These are phyloP conservation scores for Mangifera indica DNA, from an alignment of 345 rosid species.

Conservation along the genomic window DNA sequence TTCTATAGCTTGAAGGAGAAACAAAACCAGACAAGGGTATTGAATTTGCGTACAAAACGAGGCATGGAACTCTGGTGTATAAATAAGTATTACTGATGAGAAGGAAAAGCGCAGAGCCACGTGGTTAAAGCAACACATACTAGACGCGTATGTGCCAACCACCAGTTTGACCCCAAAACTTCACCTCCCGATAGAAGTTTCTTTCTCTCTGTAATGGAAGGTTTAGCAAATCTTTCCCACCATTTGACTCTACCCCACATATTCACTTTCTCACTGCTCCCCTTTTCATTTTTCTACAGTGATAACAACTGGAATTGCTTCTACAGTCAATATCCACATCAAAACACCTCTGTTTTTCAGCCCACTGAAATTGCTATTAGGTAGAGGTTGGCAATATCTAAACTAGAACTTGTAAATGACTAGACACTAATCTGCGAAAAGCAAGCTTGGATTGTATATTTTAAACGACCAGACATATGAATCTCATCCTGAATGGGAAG, in stretches of 20 bases:
- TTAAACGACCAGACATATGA: no score
- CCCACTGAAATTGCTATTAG: background rate
- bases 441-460: background rate
- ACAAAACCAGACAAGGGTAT: background rate
- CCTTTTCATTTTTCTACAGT: background rate
- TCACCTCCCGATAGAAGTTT: background rate
- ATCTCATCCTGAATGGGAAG: background rate
- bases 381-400: background rate
- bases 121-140: background rate
- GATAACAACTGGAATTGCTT: background rate
- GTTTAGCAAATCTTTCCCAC: background rate
- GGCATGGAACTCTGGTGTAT: background rate
- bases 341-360: background rate
- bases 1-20: background rate
- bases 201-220: background rate
- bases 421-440: no score
- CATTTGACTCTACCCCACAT: conserved; percentile 6
- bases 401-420: no score
- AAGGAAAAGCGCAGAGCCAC: background rate
- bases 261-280: background rate
- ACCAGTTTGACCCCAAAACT: background rate
- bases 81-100: background rate
- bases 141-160: background rate
- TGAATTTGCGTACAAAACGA: background rate
- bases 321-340: background rate